These are phyloP conservation scores for Cordyceps cateniannulata DNA, from an alignment of 2,329 filamentous ascomycete species.

Conservation along the genomic window DNA sequence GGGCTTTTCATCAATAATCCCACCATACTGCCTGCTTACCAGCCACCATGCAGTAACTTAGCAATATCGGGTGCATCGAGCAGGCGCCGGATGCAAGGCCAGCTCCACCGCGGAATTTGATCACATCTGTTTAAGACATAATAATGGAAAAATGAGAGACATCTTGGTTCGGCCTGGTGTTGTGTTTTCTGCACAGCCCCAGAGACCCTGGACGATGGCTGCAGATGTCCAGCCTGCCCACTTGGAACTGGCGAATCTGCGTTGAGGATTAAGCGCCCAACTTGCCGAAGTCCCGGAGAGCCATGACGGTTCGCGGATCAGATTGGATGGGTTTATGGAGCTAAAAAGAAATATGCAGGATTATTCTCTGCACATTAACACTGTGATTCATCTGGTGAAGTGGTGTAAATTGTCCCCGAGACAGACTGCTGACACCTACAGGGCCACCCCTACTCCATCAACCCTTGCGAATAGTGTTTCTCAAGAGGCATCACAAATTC, in stretches of 20 bases:
- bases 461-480: no score
- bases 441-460: no score
- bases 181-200: conserved; percentile 2
- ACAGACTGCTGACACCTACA: no score
- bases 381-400: no score
- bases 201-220: not conserved
- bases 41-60: not conserved
- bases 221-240: not conserved
- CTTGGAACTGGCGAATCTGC: conserved; percentile 5
- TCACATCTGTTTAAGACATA: not conserved
- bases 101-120: not conserved
- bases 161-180: not conserved
- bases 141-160: no score
- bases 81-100: not conserved
- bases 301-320: not conserved
- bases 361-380: no score
- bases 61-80: not conserved
- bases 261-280: conserved; percentile 7
- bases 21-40: not conserved
- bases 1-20: not conserved
- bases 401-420: no score
- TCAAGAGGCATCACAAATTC: no score
- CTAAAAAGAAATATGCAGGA: not conserved
- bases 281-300: conserved; percentile 5
- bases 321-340: not conserved